Evolutionary conservation across 371 early-diverging fungal genomes (phyloP).

Genomic region (Parasitella parasitica): DNA sequence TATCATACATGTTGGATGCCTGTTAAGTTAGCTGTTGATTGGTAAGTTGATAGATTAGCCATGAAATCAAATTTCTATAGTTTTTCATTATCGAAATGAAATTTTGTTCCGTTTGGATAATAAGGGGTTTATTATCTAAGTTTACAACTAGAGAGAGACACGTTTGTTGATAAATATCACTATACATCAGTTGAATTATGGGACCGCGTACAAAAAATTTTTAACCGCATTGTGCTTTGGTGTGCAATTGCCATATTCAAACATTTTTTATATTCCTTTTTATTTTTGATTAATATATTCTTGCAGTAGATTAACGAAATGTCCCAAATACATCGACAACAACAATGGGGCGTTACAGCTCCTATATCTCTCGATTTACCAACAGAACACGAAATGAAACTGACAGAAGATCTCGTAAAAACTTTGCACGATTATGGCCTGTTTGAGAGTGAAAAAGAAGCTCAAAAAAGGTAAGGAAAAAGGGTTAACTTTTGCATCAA

Average conservation of each 20-base stretch:
- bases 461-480: conserved; percentile 34
- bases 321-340: conserved; percentile 5
- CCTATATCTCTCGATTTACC: conserved; percentile 56
- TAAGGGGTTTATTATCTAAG: too few relatives aligned
- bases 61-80: too few relatives aligned
- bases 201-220: not conserved
- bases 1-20: too few relatives aligned
- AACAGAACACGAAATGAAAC: conserved; percentile 58
- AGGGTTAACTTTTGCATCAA: not conserved
- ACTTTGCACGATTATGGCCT: conserved; percentile 68
- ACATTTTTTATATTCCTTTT: not conserved
- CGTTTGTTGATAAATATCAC: not conserved
- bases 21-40: too few relatives aligned
- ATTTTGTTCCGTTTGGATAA: too few relatives aligned
- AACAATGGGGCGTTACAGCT: conserved; percentile 60
- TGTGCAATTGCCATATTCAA: not conserved
- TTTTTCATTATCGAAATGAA: too few relatives aligned
- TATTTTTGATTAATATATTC: not conserved
- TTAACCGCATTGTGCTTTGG: not conserved
- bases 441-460: conserved; percentile 78
- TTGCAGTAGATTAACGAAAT: not conserved
- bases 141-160: too few relatives aligned
- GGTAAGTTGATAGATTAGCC: too few relatives aligned
- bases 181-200: not conserved
- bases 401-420: conserved; percentile 63